These are phyloP conservation scores for Pseudonitzschia multiseries DNA, from an alignment of 108 stramenopile genomes.

Conservation along the genomic window DNA sequence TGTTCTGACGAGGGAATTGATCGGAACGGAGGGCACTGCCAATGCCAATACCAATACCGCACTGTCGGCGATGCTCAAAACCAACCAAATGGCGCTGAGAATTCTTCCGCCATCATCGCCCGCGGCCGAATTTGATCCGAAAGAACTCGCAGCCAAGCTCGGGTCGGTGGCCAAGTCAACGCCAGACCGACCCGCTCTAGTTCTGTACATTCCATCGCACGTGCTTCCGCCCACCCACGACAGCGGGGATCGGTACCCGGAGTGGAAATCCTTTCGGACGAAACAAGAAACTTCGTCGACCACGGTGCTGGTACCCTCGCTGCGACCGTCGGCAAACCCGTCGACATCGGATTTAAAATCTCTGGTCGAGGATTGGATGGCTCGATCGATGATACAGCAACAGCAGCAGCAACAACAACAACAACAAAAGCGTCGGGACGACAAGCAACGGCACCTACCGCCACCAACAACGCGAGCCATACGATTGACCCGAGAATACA, in stretches of 20 bases:
- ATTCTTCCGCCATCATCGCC: not conserved
- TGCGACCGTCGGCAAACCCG: not conserved
- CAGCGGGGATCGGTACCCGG: not conserved
- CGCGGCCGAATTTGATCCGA: not conserved
- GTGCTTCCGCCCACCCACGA: not conserved
- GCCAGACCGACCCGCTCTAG: not conserved
- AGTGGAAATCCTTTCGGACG: not conserved
- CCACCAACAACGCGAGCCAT: not conserved
- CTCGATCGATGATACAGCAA: not conserved
- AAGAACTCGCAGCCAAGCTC: not conserved
- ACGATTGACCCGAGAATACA: constrained; percentile 42
- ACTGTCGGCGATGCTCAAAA: not conserved
- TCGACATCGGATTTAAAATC: not conserved
- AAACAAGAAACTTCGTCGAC: not conserved
- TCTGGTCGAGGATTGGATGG: constrained; percentile 36
- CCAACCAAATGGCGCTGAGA: not conserved
- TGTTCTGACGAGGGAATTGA: not conserved
- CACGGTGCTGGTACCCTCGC: not conserved
- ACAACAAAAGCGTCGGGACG: not conserved
- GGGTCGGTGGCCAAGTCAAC: not conserved
- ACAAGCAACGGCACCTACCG: not conserved
- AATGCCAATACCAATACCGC: not conserved
- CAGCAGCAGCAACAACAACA: not conserved
- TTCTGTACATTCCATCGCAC: not conserved
- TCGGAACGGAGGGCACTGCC: not conserved